Evolutionary conservation across 148 eudicot species (phyloP), one percentile per base, ranked within the genome.

Genomic region (Rhododendron molle): DNA sequence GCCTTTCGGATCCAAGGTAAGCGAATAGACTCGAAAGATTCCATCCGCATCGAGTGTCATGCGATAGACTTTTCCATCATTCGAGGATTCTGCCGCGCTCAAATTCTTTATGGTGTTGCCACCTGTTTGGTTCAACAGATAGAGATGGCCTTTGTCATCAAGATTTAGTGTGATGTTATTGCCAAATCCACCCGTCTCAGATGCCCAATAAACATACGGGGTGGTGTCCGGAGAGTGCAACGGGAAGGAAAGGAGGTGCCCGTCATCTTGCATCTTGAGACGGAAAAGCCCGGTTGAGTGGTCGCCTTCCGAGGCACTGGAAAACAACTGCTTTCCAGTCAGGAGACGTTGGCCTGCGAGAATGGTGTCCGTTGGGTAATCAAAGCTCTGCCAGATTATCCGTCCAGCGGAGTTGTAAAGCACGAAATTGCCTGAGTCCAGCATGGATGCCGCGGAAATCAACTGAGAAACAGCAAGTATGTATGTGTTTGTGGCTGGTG

Each of bases 321-420:
- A 88, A 30, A 84, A 4, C 47, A 90, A 34, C 32, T 46, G 18
- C 1, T 78, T 11, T 0, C 28, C 50, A 0, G 20, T 3, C 26
- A 26, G 0, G 16, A 88, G 86, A 21, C 23, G 76, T 56, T 90
- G 92, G 26, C 88, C 86, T 0, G 90, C 67, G 32, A 90, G 69
- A 52, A 88, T 81, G 14, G 90, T 85, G 78, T 83, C 86, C 0
- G 90, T 88, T 9, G 90, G 92, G 80, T 84, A 1, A 14, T 87
- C 90, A 60, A 90, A 90, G 44, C 89, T 88, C 79, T 88, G 87
- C 92, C 92, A 90, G 0, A 87, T 67, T 13, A 81, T 77, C 5
- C 18, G 11, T 46, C 47, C 2, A 46, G 0, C 1, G 47, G 47
- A 73, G 52, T 46, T 72, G 34, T 88, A 90, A 34, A 90, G 88